phyloP scores from a whole-genome alignment of 129 eudicot genomes.

The carrot (Daucus carota) region DH1_v3.0 NC_030383.2:44673501-44674000 shows the following conservation, averaged over 20 bases:
- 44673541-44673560: background rate
- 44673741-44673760: background rate
- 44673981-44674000: background rate
- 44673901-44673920: no score
- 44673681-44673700: background rate
- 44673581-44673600: background rate
- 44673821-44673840: background rate
- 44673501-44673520: background rate
- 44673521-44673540: background rate
- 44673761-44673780: background rate
- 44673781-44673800: background rate
- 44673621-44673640: background rate
- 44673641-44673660: background rate
- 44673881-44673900: no score
- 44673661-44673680: background rate
- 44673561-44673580: background rate
- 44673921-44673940: no score
- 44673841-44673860: background rate
- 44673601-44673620: background rate
- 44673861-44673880: no score
- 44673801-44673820: background rate
- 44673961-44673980: background rate
- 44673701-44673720: background rate
- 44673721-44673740: background rate
- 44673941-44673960: background rate